Conservation (phyloP, 2,329 filamentous ascomycete genomes). For the Ophiosphaerella herpotricha region DNA sequence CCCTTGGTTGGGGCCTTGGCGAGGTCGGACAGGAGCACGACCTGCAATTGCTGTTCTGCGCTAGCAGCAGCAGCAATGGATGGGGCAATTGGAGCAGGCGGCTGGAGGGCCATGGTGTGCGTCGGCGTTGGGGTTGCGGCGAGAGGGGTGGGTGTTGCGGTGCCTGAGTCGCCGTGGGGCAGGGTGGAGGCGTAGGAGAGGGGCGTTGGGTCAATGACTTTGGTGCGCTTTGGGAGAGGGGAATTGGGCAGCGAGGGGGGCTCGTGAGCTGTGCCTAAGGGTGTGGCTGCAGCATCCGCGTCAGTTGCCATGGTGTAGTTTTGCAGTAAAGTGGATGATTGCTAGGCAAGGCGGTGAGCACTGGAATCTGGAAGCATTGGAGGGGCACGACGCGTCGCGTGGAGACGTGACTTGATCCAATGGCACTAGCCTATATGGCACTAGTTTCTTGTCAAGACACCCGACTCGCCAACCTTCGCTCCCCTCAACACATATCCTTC, state of each 20-base stretch:
- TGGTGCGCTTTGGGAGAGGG: constrained; percentile 79
- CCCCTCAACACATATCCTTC: constrained; percentile 41
- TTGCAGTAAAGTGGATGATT: too few relatives aligned
- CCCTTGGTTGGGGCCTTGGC: constrained; percentile 87
- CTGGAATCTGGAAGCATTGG: too few relatives aligned
- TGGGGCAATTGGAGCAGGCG: constrained; percentile 29
- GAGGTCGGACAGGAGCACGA: constrained; percentile 84
- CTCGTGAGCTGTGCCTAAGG: constrained; percentile 31
- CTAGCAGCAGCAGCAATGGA: constrained; percentile 27
- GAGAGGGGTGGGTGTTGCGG: constrained; percentile 43
- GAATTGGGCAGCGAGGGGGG: constrained; percentile 68
- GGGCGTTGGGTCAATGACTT: constrained; percentile 58
- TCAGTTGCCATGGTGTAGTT: too few relatives aligned
- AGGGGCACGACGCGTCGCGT: too few relatives aligned
- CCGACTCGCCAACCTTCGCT: constrained; percentile 31
- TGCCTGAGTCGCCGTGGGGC: constrained; percentile 38
- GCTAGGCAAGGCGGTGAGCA: too few relatives aligned
- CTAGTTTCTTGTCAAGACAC: too few relatives aligned
- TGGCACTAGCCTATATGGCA: too few relatives aligned
- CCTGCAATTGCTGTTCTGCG: constrained; percentile 65
- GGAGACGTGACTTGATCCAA: too few relatives aligned
- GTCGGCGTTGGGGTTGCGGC: constrained; percentile 19
- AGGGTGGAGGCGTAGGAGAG: constrained; percentile 32
- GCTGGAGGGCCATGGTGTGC: constrained; percentile 22
- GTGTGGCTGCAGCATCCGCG: constrained; percentile 7